A percentile compares a stretch with the other conserved stretches of the same genome.
Evolutionary conservation across 345 rosid species (phyloP).

Genomic region (Citrus sp.): DNA sequence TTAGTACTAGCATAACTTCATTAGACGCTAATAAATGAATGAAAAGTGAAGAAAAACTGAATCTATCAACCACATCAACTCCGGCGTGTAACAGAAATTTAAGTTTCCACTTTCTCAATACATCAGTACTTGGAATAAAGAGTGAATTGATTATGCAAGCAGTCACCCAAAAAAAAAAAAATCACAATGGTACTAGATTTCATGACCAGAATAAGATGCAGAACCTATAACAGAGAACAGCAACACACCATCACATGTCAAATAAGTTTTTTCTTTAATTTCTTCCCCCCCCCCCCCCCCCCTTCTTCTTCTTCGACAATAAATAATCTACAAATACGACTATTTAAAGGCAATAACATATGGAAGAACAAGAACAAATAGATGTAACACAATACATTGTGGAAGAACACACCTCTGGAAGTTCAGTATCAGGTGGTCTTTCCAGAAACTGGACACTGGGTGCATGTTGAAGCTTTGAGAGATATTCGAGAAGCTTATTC

Average conservation of each 20-base stretch:
- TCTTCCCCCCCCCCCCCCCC: no score
- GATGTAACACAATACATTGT: not conserved
- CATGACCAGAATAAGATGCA: not conserved
- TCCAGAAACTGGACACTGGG: slow-evolving; percentile 95
- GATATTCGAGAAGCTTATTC: slow-evolving; percentile 76
- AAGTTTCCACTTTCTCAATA: not conserved
- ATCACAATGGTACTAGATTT: not conserved
- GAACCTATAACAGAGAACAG: not conserved
- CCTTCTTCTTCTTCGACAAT: not conserved
- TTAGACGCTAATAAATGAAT: not conserved
- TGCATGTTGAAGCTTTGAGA: slow-evolving; percentile 93
- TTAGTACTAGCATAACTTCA: not conserved
- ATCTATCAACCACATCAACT: not conserved
- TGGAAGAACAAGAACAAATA: not conserved
- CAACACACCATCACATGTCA: not conserved
- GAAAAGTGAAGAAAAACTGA: not conserved
- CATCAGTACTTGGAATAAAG: not conserved
- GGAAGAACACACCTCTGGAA: slow-evolving; percentile 57
- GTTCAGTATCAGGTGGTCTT: slow-evolving; percentile 75
- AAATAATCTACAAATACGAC: not conserved
- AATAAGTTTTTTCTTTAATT: not conserved
- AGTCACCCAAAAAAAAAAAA: not conserved
- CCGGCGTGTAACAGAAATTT: not conserved
- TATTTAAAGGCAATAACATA: not conserved
- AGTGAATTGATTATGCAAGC: not conserved